Evolutionary conservation across 345 rosid genomes (phyloP), one percentile per base, ranked within the genome.

Genomic region (Salix udensis): DNA sequence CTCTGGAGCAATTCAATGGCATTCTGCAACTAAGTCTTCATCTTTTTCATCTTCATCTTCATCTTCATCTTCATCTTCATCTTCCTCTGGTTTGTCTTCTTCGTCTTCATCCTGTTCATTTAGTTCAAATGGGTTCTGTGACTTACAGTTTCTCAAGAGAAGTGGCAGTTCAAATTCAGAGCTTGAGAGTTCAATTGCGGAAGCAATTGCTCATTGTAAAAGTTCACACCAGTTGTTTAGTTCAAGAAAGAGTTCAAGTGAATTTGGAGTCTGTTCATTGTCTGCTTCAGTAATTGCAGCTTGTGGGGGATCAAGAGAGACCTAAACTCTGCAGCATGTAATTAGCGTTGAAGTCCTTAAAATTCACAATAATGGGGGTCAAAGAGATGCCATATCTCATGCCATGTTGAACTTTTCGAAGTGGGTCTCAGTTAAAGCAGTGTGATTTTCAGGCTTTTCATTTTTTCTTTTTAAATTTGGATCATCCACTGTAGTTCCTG

Each of bases 121-220:
- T 7, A 85, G 90, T 65, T 91, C 95, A 58, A 88, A 85, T 30
- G 90, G 86, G 65, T 77, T 76, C 53, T 73, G 76, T 26, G 90
- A 94, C 79, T 75, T 87, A 12, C 87, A 86, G 80, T 46, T 78
- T 64, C 88, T 90, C 34, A 91, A 82, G 88, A 90, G 92, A 80
- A 92, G 91, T 78, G 86, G 85, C 75, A 88, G 91, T 62, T 87
- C 84, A 0, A 84, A 83, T 70, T 82, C 88, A 4, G 97, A 89
- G 82, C 76, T 85, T 8, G 97, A 94, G 72, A 83, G 82, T 77
- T 88, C 94, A 67, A 89, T 96, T 18, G 89, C 91, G 70, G 98
- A 90, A 76, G 99, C 99, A 3, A 92, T 96, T 78, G 97, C 94
- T 85, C 95, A 96, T 79, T 96, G 98, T 79, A 92, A 94, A 66